Evolutionary conservation across 164 flowering plant species (phyloP).

Genomic region (Chimonanthus praecox): DNA sequence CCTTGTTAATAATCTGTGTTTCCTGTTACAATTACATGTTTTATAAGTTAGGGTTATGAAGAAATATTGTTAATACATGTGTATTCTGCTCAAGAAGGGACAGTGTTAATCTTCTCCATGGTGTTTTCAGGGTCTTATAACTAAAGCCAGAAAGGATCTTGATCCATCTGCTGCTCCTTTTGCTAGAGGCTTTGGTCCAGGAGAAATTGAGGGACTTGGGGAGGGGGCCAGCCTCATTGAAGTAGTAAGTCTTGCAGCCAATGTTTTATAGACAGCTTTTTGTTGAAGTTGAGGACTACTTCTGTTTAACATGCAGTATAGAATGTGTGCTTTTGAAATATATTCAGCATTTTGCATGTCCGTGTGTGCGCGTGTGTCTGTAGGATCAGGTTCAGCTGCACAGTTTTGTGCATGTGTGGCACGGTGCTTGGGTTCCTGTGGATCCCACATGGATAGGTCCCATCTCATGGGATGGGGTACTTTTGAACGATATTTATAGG

Average conservation of each 20-base stretch:
- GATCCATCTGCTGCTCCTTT: conserved; percentile 88
- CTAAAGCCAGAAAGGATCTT: conserved; percentile 68
- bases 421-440: too few species aligned
- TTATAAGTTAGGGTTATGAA: neutral
- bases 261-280: neutral
- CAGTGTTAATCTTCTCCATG: conserved; percentile 1
- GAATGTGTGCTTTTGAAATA: neutral
- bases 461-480: too few species aligned
- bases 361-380: too few species aligned
- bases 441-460: too few species aligned
- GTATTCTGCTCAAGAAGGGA: neutral
- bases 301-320: neutral
- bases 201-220: conserved; percentile 58
- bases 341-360: too few species aligned
- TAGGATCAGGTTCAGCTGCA: too few species aligned
- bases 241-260: conserved; percentile 56
- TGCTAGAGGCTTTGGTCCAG: conserved; percentile 51
- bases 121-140: conserved; percentile 74
- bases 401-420: too few species aligned
- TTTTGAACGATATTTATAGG: too few species aligned
- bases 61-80: too few species aligned
- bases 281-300: neutral
- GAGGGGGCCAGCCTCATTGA: conserved; percentile 87
- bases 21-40: neutral
- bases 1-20: neutral